Evolutionary conservation across 2,329 filamentous ascomycete species (phyloP), one percentile per base, ranked within the genome.

Genomic region (Passalora sequoiae): DNA sequence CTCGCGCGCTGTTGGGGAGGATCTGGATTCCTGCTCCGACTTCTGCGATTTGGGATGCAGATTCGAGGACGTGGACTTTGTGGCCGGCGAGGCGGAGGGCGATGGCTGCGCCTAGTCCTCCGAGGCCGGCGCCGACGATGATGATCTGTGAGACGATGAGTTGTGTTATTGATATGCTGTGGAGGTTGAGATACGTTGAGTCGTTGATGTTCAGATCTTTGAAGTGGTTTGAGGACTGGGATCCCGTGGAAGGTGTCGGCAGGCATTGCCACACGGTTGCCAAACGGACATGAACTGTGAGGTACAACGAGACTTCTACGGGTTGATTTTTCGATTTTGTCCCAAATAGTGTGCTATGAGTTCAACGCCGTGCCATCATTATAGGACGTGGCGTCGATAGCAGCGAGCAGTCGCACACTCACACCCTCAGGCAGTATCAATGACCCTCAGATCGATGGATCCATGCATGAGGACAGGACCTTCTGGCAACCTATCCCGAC

Each of bases 51-150:
- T 69, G 61, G 17, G 63, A 46, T 4, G 74, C 69, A 15, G 67
- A 59, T 54, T 77, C 74, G 37, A 76, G 68, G 15, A 76, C 64
- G 0, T 63, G 67, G 5, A 76, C 72, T 16, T 60, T 58, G 54
- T 76, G 72, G 16, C 73, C 70, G 17, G 66, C 66, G 6, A 73
- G 62, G 1, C 68, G 61, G 29, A 70, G 65, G 3, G 67, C 60
- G 44, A 76, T 73, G n/a, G 69, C 70, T 16, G 72, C 69, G 8
- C 67, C 73, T 6, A 80, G 64, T 4, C 76, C 76, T 17, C 74
- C 73, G 15, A 79, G 65, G 4, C 76, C 76, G 7, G 74, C 76
- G n/a, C 76, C 76, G 15, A 77, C 69, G 19, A 79, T 62, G 16
- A 77, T 66, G 19, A 77, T 60, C 64, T 72, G 44, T 3, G 24